These are phyloP conservation scores for Lathyrus tuberosus DNA, from an alignment of 306 rosid genomes.

Conservation along the genomic window DNA sequence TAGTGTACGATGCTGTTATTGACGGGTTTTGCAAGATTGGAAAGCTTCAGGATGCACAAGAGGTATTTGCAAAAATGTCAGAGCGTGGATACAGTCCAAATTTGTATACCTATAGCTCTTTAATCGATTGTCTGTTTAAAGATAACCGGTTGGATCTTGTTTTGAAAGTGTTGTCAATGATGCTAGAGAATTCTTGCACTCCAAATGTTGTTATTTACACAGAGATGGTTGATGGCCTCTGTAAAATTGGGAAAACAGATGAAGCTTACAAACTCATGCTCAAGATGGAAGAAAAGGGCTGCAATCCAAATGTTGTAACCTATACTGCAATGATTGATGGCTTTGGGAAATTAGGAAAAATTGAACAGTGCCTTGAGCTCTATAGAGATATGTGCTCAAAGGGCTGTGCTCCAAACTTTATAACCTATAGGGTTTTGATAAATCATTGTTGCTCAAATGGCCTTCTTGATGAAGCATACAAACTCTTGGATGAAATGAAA, in stretches of 20 bases:
- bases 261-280: constrained; percentile 84
- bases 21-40: constrained; percentile 87
- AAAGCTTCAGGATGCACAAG: constrained; percentile 79
- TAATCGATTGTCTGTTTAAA: constrained; percentile 75
- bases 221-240: constrained; percentile 86
- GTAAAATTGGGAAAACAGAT: constrained; percentile 73
- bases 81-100: constrained; percentile 73
- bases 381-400: constrained; percentile 74
- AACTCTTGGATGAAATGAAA: constrained; percentile 82
- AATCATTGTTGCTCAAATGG: constrained; percentile 77
- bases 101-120: constrained; percentile 81
- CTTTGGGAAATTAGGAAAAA: constrained; percentile 70
- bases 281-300: constrained; percentile 85
- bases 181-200: constrained; percentile 73
- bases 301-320: constrained; percentile 83
- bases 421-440: constrained; percentile 82
- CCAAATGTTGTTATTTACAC: constrained; percentile 92
- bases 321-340: constrained; percentile 93
- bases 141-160: constrained; percentile 77
- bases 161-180: constrained; percentile 76
- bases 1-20: constrained; percentile 80
- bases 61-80: constrained; percentile 74
- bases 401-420: constrained; percentile 85
- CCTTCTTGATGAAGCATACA: constrained; percentile 72
- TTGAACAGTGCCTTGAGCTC: constrained; percentile 72